Base-by-base conservation (phyloP, 1,284 basidiomycete genomes). In the Sparassis latifolia region DNA sequence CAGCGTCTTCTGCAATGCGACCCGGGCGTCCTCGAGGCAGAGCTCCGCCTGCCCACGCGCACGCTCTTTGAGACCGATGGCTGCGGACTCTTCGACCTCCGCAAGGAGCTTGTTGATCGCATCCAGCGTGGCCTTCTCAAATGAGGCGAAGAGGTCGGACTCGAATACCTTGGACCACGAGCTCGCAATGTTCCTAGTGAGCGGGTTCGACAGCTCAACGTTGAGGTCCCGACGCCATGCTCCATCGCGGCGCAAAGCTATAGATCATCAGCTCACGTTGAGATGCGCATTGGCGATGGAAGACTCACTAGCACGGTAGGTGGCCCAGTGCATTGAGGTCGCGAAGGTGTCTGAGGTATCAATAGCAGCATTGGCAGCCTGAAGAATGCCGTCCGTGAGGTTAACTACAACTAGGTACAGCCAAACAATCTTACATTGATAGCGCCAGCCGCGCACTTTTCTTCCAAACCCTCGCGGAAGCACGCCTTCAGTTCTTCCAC, bases 161-260 rank as follows among this genome's bases (percentile, higher is more conserved):
- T 83, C 79, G 56, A 83, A 84, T 5, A 82, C 69, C 57, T 77
- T 72, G 10, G 74, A 70, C 80, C 80, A 84, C 2, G 76, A 74
- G 47, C 71, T 69, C 1, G 80, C 80, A 48, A 84, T 82, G 51
- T 76, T 75, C 40, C 70, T 71, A 1, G 78, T 82, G 65, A 84
- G 79, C 0, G 81, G 80, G 29, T 70, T 70, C 42, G 76, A 66
- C 0, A 84, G 64, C 52, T 83, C 80, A 3, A 75, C 71, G 56
- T 84, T 84, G 41, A 84, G 66, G 56, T 82, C 77, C n/a, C 72
- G 69, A 37, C 77, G 71, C 66, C 69, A 83, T 5, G 70, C 64
- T 5, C 80, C 80, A 55, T 78, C 71, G 38, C 79, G 77, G 48
- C 79, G 75, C 44, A 83, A 69, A 5, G 77, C 77, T 76, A 7